Base-by-base conservation (phyloP, 805 yeast species). In the Saturnispora besseyi region DNA sequence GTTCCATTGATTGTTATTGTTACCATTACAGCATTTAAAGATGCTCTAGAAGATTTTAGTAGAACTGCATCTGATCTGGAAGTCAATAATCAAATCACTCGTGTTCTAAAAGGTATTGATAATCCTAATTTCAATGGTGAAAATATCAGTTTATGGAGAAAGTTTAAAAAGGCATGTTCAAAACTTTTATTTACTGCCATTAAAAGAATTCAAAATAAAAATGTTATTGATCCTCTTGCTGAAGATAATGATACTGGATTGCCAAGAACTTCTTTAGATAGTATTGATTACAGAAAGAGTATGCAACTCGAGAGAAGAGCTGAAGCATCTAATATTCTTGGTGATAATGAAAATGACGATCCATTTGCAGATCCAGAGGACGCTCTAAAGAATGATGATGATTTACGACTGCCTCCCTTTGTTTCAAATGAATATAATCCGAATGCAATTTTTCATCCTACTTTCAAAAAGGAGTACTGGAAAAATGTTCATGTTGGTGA, bases 1-100 rank as follows among this genome's bases (percentile, higher is more conserved):
- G 91, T 84, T 30, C 95, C 95, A 2, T 73, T 86, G 62, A 81
- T 85, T 64, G 91, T 83, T 41, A 85, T 86, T 66, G 87, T 86
- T 26, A 63, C 71, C 9, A 74, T 86, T 42, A 86, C 95, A 1
- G 90, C 88, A 0, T 70, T 83, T 51, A 84, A 84, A 58, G 95
- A 86, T 66, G 93, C 87, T 1, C 67, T 86, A 41, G 95, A 86
- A 65, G 95, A 86, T 64, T 84, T 87, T 9, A 72, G 88, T 63
- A 75, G 95, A 67, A 81, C 88, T 0, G 70, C 75, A 2, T 67
- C 81, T 38, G 95, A 86, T 66, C 66, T 82, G 62, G 88, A 85
- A 63, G 79, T 86, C 34, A 86, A 86, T 62, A 86, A 86, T 63
- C 85, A 84, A 46, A 68, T 72, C 32, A 83, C 89, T 0, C 88